Conservation (phyloP, 176 grass and related monocot genomes). For the Juncus effusus region DNA sequence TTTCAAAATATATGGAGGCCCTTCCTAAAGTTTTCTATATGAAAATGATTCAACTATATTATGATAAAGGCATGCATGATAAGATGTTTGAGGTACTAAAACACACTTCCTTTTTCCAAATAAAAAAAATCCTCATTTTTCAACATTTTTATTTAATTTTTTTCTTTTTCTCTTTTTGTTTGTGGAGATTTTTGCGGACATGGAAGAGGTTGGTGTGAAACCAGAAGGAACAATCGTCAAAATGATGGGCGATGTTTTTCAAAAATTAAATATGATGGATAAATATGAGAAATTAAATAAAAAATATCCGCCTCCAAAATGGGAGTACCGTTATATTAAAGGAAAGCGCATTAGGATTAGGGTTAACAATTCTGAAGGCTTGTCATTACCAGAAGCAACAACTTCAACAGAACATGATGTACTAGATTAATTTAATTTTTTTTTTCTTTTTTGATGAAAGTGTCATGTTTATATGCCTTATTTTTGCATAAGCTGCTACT, state of each 20-base stretch:
- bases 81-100: conserved; percentile 97
- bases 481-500: background rate
- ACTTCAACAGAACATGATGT: background rate
- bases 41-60: conserved; percentile 69
- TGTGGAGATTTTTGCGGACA: conserved; percentile 84
- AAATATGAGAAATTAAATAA: conserved; percentile 79
- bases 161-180: conserved; percentile 7
- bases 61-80: conserved; percentile 44
- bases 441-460: background rate
- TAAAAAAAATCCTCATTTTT: background rate
- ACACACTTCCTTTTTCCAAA: background rate
- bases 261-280: conserved; percentile 77
- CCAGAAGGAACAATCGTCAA: conserved; percentile 72
- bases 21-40: conserved; percentile 86
- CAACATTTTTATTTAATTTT: conserved; percentile 2
- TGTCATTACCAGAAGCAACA: background rate
- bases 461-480: background rate
- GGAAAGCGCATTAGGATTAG: conserved; percentile 71
- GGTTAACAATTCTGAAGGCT: conserved; percentile 29
- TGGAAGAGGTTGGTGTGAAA: conserved; percentile 85
- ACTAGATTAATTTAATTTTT: background rate
- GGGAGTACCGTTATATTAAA: conserved; percentile 77
- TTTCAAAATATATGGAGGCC: conserved; percentile 67
- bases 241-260: conserved; percentile 76
- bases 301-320: conserved; percentile 82